These are phyloP conservation scores for Hemerocallis citrina DNA, from an alignment of 106 monocot species.

Conservation along the genomic window DNA sequence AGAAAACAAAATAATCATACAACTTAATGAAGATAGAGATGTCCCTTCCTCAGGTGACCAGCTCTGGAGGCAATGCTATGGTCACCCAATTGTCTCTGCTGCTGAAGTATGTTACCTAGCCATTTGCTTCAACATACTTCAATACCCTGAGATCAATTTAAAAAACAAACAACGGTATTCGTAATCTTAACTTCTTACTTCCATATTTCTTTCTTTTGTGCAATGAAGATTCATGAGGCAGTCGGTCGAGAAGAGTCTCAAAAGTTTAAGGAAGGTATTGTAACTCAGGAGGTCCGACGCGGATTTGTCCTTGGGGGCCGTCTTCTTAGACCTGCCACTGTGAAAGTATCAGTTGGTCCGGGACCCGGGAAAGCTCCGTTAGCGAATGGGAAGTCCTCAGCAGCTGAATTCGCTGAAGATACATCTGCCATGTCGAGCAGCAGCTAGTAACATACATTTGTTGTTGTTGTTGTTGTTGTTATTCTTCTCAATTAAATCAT, in stretches of 20 bases:
- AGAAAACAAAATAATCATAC: too few relatives aligned
- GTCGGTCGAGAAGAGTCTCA: slow-evolving; percentile 64
- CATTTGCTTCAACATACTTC: too few relatives aligned
- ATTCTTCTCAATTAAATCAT: too few relatives aligned
- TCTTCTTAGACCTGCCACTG: slow-evolving; percentile 64
- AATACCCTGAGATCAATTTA: too few relatives aligned
- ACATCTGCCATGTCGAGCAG: slow-evolving; percentile 1
- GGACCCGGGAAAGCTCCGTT: slow-evolving; percentile 23
- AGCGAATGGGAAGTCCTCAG: slow-evolving; percentile 6
- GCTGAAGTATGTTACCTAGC: slow-evolving; percentile 2
- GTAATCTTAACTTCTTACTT: neutral
- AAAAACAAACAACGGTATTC: too few relatives aligned
- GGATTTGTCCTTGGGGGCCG: slow-evolving; percentile 60
- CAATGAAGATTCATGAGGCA: slow-evolving; percentile 78
- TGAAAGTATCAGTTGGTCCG: slow-evolving; percentile 67
- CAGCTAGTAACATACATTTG: slow-evolving; percentile 9
- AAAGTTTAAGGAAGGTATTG: slow-evolving; percentile 64
- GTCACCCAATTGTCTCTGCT: slow-evolving; percentile 12
- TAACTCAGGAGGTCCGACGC: slow-evolving; percentile 53
- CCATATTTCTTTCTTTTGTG: neutral
- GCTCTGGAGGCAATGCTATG: slow-evolving; percentile 15
- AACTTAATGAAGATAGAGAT: too few relatives aligned
- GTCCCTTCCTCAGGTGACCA: neutral
- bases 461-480: neutral
- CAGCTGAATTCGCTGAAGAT: slow-evolving; percentile 16